Evolutionary conservation across 1,284 basidiomycete genomes (phyloP).

Genomic region (Fomes fomentarius): DNA sequence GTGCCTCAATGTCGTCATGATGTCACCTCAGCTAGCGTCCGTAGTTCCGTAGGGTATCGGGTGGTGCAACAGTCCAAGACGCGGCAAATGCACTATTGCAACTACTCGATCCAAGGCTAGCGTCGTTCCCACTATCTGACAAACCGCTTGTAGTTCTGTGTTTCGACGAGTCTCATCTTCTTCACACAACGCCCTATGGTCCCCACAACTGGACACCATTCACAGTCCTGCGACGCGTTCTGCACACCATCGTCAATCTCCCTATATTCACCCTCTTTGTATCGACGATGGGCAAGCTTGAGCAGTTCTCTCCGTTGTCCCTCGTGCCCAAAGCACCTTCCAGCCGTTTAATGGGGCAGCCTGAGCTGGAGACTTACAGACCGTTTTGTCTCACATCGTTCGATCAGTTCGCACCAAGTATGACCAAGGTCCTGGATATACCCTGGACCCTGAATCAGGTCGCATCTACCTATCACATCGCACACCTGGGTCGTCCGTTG

Average conservation of each 20-base stretch:
- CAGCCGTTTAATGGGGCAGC: background rate
- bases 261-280: constrained; percentile 10
- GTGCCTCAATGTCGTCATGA: background rate
- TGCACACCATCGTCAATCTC: background rate
- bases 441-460: constrained; percentile 8
- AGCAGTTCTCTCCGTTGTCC: constrained; percentile 2
- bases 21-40: too few species aligned
- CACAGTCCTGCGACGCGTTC: background rate
- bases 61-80: too few species aligned
- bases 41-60: too few species aligned
- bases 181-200: background rate
- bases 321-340: background rate
- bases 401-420: background rate
- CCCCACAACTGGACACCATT: background rate
- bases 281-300: constrained; percentile 5
- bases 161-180: constrained; percentile 7
- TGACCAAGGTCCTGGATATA: background rate
- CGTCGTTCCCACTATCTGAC: background rate
- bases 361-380: too few species aligned
- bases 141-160: background rate
- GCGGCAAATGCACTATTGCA: background rate
- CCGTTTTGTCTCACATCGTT: too few species aligned
- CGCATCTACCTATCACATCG: constrained; percentile 28
- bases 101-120: background rate
- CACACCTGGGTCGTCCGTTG: constrained; percentile 26